Base-by-base conservation (phyloP, 805 yeast species). In the Ogataea philodendri region DNA sequence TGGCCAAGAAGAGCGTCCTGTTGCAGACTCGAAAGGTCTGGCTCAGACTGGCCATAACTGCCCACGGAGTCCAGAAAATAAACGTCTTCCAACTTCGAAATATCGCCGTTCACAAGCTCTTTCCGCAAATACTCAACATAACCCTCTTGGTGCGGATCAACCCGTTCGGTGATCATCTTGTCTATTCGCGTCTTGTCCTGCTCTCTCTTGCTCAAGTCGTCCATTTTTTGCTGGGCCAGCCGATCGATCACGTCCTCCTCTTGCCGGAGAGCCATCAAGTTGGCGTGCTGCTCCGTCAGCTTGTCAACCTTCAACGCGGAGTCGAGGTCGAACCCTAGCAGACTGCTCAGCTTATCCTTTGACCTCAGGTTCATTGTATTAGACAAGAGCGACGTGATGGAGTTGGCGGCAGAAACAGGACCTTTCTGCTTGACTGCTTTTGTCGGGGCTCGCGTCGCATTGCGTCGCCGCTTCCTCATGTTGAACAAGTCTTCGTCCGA, bases 221-320 rank as follows among this genome's bases (percentile, higher is more conserved):
- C 15, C 31, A 30, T 35, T 18, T 45, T 49, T 9, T 27, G 18
- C 18, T 39, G 37, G 8, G 47, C 24, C 41, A 45, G 20, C 15
- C 26, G 26, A 8, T 47, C 50, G 7, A 49, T 44, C 23, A 44
- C 48, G 16, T 46, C 49, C 36, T 50, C 51, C 15, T 37, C 33
- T n/a, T 32, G 26, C 8, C 46, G 30, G 7, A 26, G 15, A 3
- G 37, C 29, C 11, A 45, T 30, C 19, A 50, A 26, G 13, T 35
- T 37, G 22, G 41, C 31, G 28, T 41, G 48, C 6, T 32, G 26
- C n/a, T 25, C 27, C 7, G 48, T 42, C 5, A 38, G 20, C 11
- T 26, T 27, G 9, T 36, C 21, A 8, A 35, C 30, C 17, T 31
- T 32, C 27, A 50, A 32, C 1, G 55, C 53, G 2, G 32, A 13